Conservation (phyloP, 164 flowering plant species). For the Hamamelis virginiana region DNA sequence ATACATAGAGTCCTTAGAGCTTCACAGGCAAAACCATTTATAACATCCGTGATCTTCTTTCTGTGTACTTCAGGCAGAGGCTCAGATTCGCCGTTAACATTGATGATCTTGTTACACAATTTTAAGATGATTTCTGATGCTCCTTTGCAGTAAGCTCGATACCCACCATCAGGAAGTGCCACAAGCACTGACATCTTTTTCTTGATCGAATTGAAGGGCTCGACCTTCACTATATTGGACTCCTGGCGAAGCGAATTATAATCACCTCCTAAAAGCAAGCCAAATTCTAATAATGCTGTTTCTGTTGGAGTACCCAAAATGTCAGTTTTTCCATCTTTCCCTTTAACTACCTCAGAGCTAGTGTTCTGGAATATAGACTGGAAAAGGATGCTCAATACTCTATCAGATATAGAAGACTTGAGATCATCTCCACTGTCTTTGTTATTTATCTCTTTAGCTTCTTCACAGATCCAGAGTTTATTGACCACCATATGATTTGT, state of each 20-base stretch:
- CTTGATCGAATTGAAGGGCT: conserved; percentile 35
- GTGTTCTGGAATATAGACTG: conserved; percentile 40
- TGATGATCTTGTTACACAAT: conserved; percentile 42
- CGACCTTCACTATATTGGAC: conserved; percentile 25
- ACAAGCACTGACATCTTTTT: conserved; percentile 38
- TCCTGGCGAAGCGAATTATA: conserved; percentile 5
- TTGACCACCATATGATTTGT: conserved; percentile 55
- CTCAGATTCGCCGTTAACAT: conserved; percentile 30
- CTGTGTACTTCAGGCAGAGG: conserved; percentile 30
- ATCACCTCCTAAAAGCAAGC: conserved; percentile 24
- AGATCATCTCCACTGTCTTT: conserved; percentile 8
- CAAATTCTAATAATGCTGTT: conserved; percentile 32
- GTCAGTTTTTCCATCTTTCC: conserved; percentile 21
- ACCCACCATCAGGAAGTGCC: conserved; percentile 21
- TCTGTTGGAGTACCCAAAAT: conserved; percentile 36
- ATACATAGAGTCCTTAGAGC: conserved; percentile 56
- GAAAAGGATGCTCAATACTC: conserved; percentile 17
- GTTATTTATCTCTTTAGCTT: conserved; percentile 22
- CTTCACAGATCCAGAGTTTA: conserved; percentile 37
- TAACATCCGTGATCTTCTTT: conserved; percentile 27
- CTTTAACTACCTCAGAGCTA: conserved; percentile 28
- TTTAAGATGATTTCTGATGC: conserved; percentile 33
- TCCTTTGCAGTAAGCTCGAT: conserved; percentile 32
- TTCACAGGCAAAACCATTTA: conserved; percentile 48
- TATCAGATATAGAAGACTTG: conserved; percentile 24